A percentile compares a stretch with the other conserved stretches of the same genome.
Conservation (phyloP, 495 filamentous ascomycete genomes). For the Lasiosphaeria ovina region DNA sequence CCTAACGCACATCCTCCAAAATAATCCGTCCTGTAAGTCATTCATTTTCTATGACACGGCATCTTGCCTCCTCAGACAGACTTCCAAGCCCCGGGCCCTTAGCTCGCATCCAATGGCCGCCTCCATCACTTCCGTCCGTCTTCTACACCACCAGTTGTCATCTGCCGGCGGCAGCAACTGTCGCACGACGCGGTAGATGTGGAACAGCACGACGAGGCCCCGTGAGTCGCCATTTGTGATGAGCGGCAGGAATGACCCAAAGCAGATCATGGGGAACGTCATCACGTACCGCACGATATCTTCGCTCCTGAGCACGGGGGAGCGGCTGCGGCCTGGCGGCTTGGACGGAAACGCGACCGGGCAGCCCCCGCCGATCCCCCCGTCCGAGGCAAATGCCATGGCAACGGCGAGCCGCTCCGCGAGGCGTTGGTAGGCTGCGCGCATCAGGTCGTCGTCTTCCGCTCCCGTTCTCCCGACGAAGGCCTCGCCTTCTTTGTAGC, state of each 20-base stretch:
- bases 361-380: background rate
- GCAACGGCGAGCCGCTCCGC: conserved; percentile 17
- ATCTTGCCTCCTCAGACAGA: conserved; percentile 13
- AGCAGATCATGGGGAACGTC: conserved; percentile 30
- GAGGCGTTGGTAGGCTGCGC: conserved; percentile 17
- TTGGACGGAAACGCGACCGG: background rate
- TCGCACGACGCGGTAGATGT: conserved; percentile 24
- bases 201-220: conserved; percentile 24
- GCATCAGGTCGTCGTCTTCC: conserved; percentile 1
- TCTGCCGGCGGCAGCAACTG: conserved; percentile 14
- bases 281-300: conserved; percentile 26
- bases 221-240: conserved; percentile 26
- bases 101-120: conserved; percentile 19
- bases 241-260: conserved; percentile 23
- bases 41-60: background rate
- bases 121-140: conserved; percentile 18
- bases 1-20: too few species aligned
- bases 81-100: conserved; percentile 15
- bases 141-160: conserved; percentile 26
- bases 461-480: conserved; percentile 12
- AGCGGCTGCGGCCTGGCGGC: background rate
- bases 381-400: conserved; percentile 15
- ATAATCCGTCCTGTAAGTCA: too few species aligned
- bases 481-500: conserved; percentile 20
- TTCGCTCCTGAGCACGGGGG: background rate